Conservation (phyloP, 106 monocot genomes). For the Phalaenopsis equestris region DNA sequence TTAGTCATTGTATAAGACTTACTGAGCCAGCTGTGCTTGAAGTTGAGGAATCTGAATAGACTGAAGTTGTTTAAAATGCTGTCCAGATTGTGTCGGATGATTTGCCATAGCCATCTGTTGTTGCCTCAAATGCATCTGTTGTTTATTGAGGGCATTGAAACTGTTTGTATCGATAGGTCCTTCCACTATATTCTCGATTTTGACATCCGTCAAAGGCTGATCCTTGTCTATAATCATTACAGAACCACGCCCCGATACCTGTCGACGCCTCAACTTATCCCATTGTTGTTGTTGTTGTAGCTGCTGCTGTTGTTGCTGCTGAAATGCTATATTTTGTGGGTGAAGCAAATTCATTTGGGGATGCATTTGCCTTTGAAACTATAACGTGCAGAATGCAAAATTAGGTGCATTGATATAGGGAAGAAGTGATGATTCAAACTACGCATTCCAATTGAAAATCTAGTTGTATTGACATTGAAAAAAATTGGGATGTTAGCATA, state of each 20-base stretch:
- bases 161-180: slow-evolving; percentile 33
- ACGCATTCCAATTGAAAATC: too few species aligned
- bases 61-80: slow-evolving; percentile 58
- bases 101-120: slow-evolving; percentile 49
- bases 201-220: slow-evolving; percentile 49
- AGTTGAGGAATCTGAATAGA: slow-evolving; percentile 53
- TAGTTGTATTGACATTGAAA: too few species aligned
- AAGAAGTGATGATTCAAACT: neutral
- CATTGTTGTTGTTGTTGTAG: neutral
- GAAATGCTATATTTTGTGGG: slow-evolving; percentile 51
- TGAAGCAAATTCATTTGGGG: slow-evolving; percentile 45
- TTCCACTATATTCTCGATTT: slow-evolving; percentile 50
- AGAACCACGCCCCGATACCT: slow-evolving; percentile 26
- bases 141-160: slow-evolving; percentile 30
- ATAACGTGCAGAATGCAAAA: neutral
- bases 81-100: slow-evolving; percentile 18
- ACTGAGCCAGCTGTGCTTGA: slow-evolving; percentile 46
- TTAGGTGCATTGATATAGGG: neutral
- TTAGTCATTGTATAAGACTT: neutral
- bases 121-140: slow-evolving; percentile 58
- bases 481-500: too few species aligned
- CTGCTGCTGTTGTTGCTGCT: slow-evolving; percentile 19
- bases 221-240: slow-evolving; percentile 38
- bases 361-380: slow-evolving; percentile 45
- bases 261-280: slow-evolving; percentile 28